Evolutionary conservation across 2,329 filamentous ascomycete genomes (phyloP), one percentile per base, ranked within the genome.

Genomic region (Paraphoma chrysanthemicola): DNA sequence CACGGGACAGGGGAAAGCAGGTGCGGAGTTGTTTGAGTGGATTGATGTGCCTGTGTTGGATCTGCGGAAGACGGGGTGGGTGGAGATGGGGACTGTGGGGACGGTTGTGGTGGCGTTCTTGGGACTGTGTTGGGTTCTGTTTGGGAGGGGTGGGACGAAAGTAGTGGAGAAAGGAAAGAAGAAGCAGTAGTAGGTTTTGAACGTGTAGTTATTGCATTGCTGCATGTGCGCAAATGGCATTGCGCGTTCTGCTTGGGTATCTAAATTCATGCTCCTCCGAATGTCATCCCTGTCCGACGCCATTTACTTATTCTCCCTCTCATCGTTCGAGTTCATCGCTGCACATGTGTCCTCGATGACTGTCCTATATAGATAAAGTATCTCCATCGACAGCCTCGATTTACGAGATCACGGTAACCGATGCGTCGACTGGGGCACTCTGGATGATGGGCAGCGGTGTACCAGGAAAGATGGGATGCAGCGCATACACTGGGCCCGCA

Each of bases 401-500:
- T 23, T 23, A 23, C 23, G 23, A 67, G 14, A 60, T 47, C 4
- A 71, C 53, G 39, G 66, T 42, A 9, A 69, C 55, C 0, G 62
- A 60, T 14, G 65, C 64, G 12, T 67, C 63, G 17, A 69, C 60
- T 18, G 70, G 70, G 33, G 69, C 49, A 43, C 61, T 54, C 7
- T 52, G 58, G 14, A 73, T 63, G 12, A 67, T 62, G 1, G 69
- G 68, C 10, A 73, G 49, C 7, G 66, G 60, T 11, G 65, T 64
- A 14, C 64, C 67, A 4, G 62, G 60, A 48, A 85, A 84, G 61
- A 85, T 82, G 0, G 92, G 91, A 72, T 96, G 92, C 42, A 98
- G 81, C 1, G 92, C 85, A 73, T 95, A 97, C 63, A 95, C 88
- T 1, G 88, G 88, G 0, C 90, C 91, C 63, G 91, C 86, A 77